Base-by-base conservation (phyloP, 2,329 filamentous ascomycete genomes). In the Lecanicillium sp. region DNA sequence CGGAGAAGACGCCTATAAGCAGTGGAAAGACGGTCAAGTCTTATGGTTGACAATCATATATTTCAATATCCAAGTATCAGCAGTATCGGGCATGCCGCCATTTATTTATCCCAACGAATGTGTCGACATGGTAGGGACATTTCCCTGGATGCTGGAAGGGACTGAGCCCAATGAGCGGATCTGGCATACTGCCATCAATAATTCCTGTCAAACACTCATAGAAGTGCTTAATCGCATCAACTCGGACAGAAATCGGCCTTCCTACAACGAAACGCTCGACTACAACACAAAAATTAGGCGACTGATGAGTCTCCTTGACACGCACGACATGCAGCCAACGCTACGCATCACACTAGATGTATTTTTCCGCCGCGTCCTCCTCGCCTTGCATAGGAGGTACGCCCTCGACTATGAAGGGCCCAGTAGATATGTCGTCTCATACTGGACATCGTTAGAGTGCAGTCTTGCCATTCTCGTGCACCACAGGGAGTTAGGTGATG, bases 391-490 rank as follows among this genome's bases (percentile, higher is more conserved):
- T 25, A 33, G 43, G 15, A 35, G 35, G 12, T 35, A 40, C 29
- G 43, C 43, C 19, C 43, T 43, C 13, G 30, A 41, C 12, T 29
- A 28, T 14, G 36, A 42, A 13, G 41, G 37, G 5, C 43, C 41
- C 4, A 28, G 17, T 14, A 25, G 29, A 15, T 45, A 38, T 18
- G 31, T 41, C 7, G 28, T 38, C 4, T 45, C 41, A 14, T 45
- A 45, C 41, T 45, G 41, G 43, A 25, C 43, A 14, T 45, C 43
- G 2, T 31, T 45, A 8, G 43, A 45, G 33, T 45, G 34, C 35
- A 45, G 43, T 22, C 37, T 45, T 9, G 43, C 43, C 19, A 41
- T 45, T 11, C 41, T 45, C 16, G 43, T 45, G 4, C 41, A 41
- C 29, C 37, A 43, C 15, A 37, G 35, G 17, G 40, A 40, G 5